These are phyloP conservation scores for Sicyos baderoa DNA, from an alignment of 306 rosid genomes.

Conservation along the genomic window DNA sequence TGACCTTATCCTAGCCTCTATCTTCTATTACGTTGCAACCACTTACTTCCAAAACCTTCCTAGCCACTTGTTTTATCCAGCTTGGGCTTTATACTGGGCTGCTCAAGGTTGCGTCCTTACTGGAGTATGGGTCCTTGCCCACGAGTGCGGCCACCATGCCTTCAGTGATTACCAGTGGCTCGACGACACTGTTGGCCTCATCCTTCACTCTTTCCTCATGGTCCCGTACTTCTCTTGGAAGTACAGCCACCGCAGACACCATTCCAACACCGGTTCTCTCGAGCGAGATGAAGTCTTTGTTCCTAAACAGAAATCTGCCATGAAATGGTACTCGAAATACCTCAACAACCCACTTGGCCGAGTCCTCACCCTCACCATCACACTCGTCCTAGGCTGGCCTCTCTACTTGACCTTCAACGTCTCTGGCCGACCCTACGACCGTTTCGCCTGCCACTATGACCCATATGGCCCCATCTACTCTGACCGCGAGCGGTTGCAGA, in stretches of 20 bases:
- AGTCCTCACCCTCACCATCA: constrained; percentile 36
- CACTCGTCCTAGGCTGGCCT: constrained; percentile 70
- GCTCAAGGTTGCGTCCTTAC: constrained; percentile 79
- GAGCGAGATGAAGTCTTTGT: constrained; percentile 93
- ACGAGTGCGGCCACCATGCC: constrained; percentile 97
- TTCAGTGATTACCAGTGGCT: constrained; percentile 90
- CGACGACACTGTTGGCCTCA: constrained; percentile 76
- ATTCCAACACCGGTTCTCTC: constrained; percentile 79
- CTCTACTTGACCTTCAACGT: constrained; percentile 64
- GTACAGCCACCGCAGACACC: constrained; percentile 96
- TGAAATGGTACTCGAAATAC: constrained; percentile 57
- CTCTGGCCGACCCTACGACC: constrained; percentile 47
- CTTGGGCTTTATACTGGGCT: constrained; percentile 55
- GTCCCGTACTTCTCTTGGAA: constrained; percentile 99
- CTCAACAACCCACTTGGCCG: constrained; percentile 79
- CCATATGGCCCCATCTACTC: constrained; percentile 69
- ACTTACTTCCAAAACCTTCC: constrained; percentile 41
- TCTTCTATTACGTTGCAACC: constrained; percentile 36
- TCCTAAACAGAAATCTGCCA: constrained; percentile 47
- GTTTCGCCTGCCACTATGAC: constrained; percentile 76
- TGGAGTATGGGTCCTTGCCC: constrained; percentile 94
- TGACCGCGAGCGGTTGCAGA: constrained; percentile 60
- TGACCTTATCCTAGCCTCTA: constrained; percentile 42
- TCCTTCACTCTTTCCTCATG: constrained; percentile 78
- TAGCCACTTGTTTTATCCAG: constrained; percentile 26